Evolutionary conservation across 139 green algal genomes (phyloP), one percentile per base, ranked within the genome.

Genomic region (Mesotaenium endlicherianum): DNA sequence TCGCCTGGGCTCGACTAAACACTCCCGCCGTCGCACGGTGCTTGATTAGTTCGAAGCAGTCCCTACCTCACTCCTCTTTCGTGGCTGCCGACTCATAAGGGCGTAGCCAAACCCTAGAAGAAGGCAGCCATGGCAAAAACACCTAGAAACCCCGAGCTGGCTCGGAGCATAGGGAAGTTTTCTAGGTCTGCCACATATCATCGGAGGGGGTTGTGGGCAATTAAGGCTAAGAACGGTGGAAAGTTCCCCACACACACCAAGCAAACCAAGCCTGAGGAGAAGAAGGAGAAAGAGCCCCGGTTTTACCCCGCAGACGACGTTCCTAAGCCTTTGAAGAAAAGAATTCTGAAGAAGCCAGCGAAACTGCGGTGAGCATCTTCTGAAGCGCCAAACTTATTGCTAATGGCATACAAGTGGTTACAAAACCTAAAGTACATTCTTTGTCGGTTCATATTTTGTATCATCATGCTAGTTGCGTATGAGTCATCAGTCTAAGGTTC

Each of bases 271-370:
- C 75, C 77, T 39, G 70, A 87, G 1, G 89, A 87, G 26, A 82
- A 84, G 31, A 75, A 81, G 8, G 53, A 55, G 2, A 93, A 93
- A 90, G 76, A 92, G 1, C 89, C 95, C 5, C 90, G 91, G 53
- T 97, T 98, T 88, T 99, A 99, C 92, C 91, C 95, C 6, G 93
- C 95, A 53, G 95, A 98, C 55, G 95, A 98, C 89, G 92, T 94
- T 39, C 75, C 90, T 34, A 94, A 94, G 91, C 94, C 94, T 2
- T 85, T 95, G 57, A 90, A 93, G 82, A 75, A 38, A 42, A 86
- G 88, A 31, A 77, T 85, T 31, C 85, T 94, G 53, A 85, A 80
- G 57, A 94, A 93, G 87, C 91, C 90, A 70, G 92, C 95, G 45
- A 97, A 97, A 92, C 94, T 99, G 43, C 90, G 96, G 81, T 87